phyloP scores from a whole-genome alignment of 805 yeast species.

The Wickerhamiella parazyma region DNA sequence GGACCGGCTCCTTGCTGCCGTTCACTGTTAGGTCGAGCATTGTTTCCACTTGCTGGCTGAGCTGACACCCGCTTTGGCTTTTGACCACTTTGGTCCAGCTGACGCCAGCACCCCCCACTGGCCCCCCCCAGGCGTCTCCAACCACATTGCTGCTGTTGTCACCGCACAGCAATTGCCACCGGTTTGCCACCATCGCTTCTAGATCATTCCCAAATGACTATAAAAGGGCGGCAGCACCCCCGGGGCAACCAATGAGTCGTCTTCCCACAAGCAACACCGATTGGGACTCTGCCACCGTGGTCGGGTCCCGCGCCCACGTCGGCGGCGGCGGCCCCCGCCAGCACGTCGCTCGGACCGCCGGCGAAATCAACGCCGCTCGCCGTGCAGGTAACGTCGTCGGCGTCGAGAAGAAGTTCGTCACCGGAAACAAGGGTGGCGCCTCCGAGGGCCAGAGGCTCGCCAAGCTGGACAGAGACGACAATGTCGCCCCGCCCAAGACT shows the following conservation, averaged over 20 bases:
- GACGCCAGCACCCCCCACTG: too few relatives aligned
- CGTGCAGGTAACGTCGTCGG: slow-evolving; percentile 80
- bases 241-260: slow-evolving; percentile 13
- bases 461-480: slow-evolving; percentile 84
- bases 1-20: not conserved
- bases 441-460: slow-evolving; percentile 93
- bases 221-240: not conserved
- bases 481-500: slow-evolving; percentile 85
- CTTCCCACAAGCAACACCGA: slow-evolving; percentile 31
- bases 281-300: slow-evolving; percentile 85
- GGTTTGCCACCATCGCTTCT: not conserved
- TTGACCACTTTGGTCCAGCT: too few relatives aligned
- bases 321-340: slow-evolving; percentile 77
- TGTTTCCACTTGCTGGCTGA: too few relatives aligned
- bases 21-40: slow-evolving; percentile 1
- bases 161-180: not conserved
- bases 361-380: slow-evolving; percentile 84
- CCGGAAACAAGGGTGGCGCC: slow-evolving; percentile 44
- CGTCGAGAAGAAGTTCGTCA: slow-evolving; percentile 83
- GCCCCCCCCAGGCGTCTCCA: too few relatives aligned
- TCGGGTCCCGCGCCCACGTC: slow-evolving; percentile 77
- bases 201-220: not conserved
- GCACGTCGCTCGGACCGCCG: slow-evolving; percentile 62
- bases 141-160: not conserved
- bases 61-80: not conserved